Base-by-base conservation (phyloP, 371 early-diverging fungal genomes). In the Apophysomyces sp. region DNA sequence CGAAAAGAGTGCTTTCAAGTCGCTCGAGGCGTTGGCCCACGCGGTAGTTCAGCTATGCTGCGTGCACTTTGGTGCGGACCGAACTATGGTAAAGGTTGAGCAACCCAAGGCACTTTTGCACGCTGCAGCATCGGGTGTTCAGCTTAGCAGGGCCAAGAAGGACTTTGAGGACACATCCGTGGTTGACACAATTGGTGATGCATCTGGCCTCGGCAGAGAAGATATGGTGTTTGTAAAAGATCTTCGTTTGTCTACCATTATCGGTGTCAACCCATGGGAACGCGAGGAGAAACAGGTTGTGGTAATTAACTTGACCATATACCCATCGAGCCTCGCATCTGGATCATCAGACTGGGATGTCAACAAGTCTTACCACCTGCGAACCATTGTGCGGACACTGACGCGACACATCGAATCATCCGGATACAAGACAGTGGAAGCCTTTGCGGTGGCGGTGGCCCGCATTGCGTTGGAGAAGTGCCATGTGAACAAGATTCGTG, bases 261-360 rank as follows among this genome's bases (percentile, higher is more conserved):
- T 98, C 58, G 99, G 99, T 36, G 90, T 97, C 24, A 94, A 97
- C 70, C 88, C 94, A 13, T 97, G 96, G 94, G 98, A 98, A 78
- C 85, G 98, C 13, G 92, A 93, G 68, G 93, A 94, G 73, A 93
- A 92, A 69, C 98, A 98, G 69, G 85, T 91, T 0, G 91, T 98
- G 7, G 69, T 94, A 2, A 65, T 97, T 58, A 91, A 91, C 58
- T 61, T 98, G 57, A 82, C 78, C 29, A 81, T 96, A 32, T 87
- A 89, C 68, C 86, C 92, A n/a, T 75, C 76, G 12, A 57, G 55
- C 34, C 73, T 83, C 44, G 67, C 64, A 39, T 60, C 79, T 41
- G 59, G 74, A 40, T 63, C 73, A 2, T 86, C 83, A 52, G 71
- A 78, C 55, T 82, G 88, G 1, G 89, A 87, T 0, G 67, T 73